Evolutionary conservation across 202 grass and related monocot genomes (phyloP), one percentile per base, ranked within the genome.

Genomic region (Bolboschoenoplectus hybrid): DNA sequence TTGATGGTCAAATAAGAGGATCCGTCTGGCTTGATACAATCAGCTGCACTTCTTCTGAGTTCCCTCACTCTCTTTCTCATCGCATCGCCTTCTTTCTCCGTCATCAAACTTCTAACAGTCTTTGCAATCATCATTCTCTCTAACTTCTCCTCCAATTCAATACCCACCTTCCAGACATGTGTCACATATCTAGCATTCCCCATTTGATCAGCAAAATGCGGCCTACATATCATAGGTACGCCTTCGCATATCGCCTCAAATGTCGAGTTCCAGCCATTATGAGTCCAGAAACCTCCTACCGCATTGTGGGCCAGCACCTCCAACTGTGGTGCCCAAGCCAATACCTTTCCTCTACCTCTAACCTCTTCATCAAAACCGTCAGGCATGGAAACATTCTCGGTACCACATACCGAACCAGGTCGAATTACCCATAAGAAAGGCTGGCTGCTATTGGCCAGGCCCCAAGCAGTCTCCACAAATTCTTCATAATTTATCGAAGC

Each of bases 391-490:
- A 2, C 34, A 46, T 41, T 50, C 3, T 76, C 35, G 5, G 44
- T 67, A 12, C 74, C 73, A 0, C 53, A 55, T 8, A 92, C 79
- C 5, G 35, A 40, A 63, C 43, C 69, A 1, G 83, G 87, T 1
- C 90, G 89, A 46, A 94, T 60, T 43, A 94, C 90, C 94, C 92
- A 97, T 0, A 97, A 81, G 36, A 97, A 97, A n/a, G 86, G 53
- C 2, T 82, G 67, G 8, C 17, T 3, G 20, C 94, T 92, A 76
- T 84, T 77, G 1, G 86, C 90, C 67, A 97, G 81, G 0, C 92
- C 92, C 88, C 87, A 91, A 2, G 92, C 90, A 5, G 70, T 85
- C 78, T 97, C 94, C 5, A 55, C 14, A 32, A 97, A 69, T 52
- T 92, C 90, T 0, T 60, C 10, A 26, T 16, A 1, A 1, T 73